Conservation (phyloP, 768 basidiomycete genomes). For the Pisolithus marmoratus region DNA sequence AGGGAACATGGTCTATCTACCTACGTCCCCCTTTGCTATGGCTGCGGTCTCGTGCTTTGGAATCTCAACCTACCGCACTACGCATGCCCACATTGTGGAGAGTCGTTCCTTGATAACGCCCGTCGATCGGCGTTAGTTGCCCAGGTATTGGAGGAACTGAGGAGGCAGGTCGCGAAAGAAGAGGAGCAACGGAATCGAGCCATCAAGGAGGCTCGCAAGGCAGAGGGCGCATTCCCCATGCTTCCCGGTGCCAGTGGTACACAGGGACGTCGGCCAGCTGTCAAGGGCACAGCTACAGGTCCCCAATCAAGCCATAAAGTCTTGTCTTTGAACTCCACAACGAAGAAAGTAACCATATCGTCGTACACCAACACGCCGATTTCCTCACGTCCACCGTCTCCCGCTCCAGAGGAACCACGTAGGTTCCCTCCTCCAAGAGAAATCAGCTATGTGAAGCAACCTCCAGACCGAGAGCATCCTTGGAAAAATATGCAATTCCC, state of each 20-base stretch:
- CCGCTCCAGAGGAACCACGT: slow-evolving; percentile 30
- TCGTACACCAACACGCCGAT: slow-evolving; percentile 39
- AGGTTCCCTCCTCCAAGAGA: slow-evolving; percentile 35
- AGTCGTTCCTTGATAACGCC: slow-evolving; percentile 31
- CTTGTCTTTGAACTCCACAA: slow-evolving; percentile 50
- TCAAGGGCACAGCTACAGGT: slow-evolving; percentile 15
- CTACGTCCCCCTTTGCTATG: slow-evolving; percentile 48
- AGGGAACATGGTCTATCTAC: slow-evolving; percentile 52
- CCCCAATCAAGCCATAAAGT: slow-evolving; percentile 48
- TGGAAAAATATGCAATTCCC: slow-evolving; percentile 40
- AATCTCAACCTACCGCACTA: slow-evolving; percentile 47
- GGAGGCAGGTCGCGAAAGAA: slow-evolving; percentile 40
- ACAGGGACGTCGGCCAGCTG: not conserved
- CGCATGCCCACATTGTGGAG: slow-evolving; percentile 50
- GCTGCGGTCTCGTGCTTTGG: slow-evolving; percentile 63
- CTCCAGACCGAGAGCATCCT: slow-evolving; percentile 27
- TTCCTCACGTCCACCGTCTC: slow-evolving; percentile 30
- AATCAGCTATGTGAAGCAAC: slow-evolving; percentile 30
- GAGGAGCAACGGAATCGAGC: slow-evolving; percentile 40
- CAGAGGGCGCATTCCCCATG: slow-evolving; percentile 58
- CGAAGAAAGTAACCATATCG: slow-evolving; percentile 47
- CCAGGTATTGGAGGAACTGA: slow-evolving; percentile 41
- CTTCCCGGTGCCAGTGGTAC: slow-evolving; percentile 24
- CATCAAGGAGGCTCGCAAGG: slow-evolving; percentile 42
- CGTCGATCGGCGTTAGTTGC: slow-evolving; percentile 34